phyloP scores from a whole-genome alignment of 768 basidiomycete species.

The Lentinula edodes region DNA sequence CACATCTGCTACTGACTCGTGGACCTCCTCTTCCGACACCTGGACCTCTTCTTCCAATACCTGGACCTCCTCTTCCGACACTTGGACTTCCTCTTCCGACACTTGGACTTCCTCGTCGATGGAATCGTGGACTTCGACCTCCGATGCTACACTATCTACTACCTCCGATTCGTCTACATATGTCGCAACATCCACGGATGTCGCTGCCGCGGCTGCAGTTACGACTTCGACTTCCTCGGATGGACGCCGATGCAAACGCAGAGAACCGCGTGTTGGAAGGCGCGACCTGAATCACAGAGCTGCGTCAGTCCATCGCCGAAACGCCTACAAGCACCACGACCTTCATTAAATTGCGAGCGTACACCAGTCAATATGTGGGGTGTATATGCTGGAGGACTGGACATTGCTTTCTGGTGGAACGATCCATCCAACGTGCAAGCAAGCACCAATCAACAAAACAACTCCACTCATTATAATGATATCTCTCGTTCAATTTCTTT shows the following conservation, averaged over 20 bases:
- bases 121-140: neutral
- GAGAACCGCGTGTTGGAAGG: neutral
- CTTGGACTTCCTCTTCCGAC: neutral
- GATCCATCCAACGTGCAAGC: neutral
- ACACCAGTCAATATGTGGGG: neutral
- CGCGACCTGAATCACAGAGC: neutral
- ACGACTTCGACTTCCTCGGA: neutral
- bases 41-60: neutral
- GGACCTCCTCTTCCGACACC: neutral
- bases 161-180: neutral
- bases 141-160: neutral
- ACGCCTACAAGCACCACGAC: neutral
- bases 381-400: neutral
- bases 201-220: neutral
- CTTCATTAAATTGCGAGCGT: neutral
- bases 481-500: neutral
- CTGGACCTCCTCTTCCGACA: neutral
- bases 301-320: neutral
- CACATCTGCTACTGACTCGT: neutral
- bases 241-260: neutral
- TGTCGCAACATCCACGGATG: neutral
- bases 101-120: neutral
- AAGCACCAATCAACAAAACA: neutral
- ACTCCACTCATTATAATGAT: neutral
- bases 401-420: neutral